Conservation (phyloP, 1,284 basidiomycete genomes). For the Cryptococcus deneoformans region DNA sequence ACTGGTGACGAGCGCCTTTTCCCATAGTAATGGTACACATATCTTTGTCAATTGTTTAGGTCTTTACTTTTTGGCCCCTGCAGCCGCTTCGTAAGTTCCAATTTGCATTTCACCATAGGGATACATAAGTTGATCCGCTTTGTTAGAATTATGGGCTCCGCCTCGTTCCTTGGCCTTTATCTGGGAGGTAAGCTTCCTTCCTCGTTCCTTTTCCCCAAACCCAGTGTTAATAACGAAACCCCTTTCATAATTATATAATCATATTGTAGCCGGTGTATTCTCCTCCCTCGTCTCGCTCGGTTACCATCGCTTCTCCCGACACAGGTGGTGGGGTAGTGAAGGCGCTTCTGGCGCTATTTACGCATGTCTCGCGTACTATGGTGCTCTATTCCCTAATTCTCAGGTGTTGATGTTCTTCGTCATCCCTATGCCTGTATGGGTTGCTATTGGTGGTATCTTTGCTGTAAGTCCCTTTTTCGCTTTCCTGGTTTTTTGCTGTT, state of each 20-base stretch:
- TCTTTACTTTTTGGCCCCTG: constrained; percentile 57
- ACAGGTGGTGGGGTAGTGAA: constrained; percentile 52
- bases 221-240: not conserved
- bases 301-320: constrained; percentile 55
- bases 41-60: constrained; percentile 37
- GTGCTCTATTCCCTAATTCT: constrained; percentile 65
- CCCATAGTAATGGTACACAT: constrained; percentile 53
- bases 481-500: not conserved
- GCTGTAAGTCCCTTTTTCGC: constrained; percentile 37
- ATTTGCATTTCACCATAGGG: no score
- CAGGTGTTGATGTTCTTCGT: constrained; percentile 77
- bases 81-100: constrained; percentile 56
- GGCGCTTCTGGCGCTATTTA: constrained; percentile 59
- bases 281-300: constrained; percentile 61
- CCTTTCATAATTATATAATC: not conserved
- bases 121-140: no score
- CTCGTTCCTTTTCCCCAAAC: not conserved
- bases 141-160: constrained; percentile 60
- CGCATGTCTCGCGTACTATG: constrained; percentile 61
- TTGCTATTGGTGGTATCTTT: constrained; percentile 69
- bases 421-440: constrained; percentile 81
- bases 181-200: constrained; percentile 57
- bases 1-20: constrained; percentile 66
- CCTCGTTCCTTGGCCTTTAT: constrained; percentile 71
- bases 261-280: constrained; percentile 54